Percentiles rank a stretch among this genome's conserved stretches.
Evolutionary conservation across 305 asterid species (phyloP).

Genomic region (Fraxinus paxiana): DNA sequence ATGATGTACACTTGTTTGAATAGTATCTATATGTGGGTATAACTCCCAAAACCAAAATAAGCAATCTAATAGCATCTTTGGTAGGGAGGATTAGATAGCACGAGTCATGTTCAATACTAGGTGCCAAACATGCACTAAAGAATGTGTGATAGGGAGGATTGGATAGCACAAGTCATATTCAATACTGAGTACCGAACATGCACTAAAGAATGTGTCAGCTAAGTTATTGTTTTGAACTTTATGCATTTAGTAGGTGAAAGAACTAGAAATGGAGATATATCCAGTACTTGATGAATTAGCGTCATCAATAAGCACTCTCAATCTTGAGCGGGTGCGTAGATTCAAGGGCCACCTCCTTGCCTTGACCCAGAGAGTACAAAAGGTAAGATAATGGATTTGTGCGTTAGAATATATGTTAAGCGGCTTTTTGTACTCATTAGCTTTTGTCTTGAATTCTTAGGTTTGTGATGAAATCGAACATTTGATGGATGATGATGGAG

Average conservation of each 20-base stretch:
- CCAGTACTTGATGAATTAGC: conserved; percentile 95
- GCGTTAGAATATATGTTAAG: background rate
- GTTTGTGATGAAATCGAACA: conserved; percentile 95
- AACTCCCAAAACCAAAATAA: background rate
- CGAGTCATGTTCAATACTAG: background rate
- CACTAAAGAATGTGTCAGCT: background rate
- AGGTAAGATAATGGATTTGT: conserved; percentile 41
- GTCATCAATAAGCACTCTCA: conserved; percentile 80
- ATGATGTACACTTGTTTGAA: background rate
- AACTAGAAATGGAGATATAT: conserved; percentile 77
- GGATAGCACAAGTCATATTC: background rate
- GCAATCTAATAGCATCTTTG: background rate
- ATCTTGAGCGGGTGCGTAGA: conserved; percentile 91
- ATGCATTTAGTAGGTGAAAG: conserved; percentile 68
- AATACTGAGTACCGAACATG: background rate
- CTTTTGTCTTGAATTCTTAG: conserved; percentile 37
- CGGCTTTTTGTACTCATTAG: conserved; percentile 8
- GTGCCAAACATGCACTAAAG: background rate
- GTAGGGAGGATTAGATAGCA: background rate
- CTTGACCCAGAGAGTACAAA: conserved; percentile 90
- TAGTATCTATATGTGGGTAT: background rate
- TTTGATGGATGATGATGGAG: conserved; percentile 95
- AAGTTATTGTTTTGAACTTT: conserved; percentile 26
- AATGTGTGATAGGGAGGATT: background rate
- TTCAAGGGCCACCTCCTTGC: conserved; percentile 94